A percentile compares a stretch with the other conserved stretches of the same genome.
These are phyloP conservation scores for Halenospora varia DNA, from an alignment of 495 filamentous ascomycete species.

Conservation along the genomic window DNA sequence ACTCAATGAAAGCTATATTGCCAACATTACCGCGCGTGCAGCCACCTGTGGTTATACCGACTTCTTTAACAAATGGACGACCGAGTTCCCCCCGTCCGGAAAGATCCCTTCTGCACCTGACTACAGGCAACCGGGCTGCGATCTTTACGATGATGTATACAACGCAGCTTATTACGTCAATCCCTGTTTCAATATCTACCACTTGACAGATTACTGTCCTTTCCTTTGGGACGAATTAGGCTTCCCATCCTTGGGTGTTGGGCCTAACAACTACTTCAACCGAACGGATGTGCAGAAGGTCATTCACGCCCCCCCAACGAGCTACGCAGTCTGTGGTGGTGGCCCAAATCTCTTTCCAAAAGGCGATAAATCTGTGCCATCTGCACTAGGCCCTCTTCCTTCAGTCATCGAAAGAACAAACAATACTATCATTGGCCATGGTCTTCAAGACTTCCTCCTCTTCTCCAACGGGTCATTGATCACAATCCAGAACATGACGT, in stretches of 20 bases:
- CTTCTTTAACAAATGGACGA: slow-evolving; percentile 51
- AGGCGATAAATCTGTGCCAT: slow-evolving; percentile 41
- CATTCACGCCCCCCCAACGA: slow-evolving; percentile 54
- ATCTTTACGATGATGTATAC: slow-evolving; percentile 51
- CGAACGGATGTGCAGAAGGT: slow-evolving; percentile 66
- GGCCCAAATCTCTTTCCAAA: slow-evolving; percentile 24
- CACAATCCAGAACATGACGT: slow-evolving; percentile 83
- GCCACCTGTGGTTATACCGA: slow-evolving; percentile 61
- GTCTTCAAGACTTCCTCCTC: slow-evolving; percentile 44
- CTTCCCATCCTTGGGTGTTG: slow-evolving; percentile 58
- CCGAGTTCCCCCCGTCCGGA: slow-evolving; percentile 64
- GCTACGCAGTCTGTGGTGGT: slow-evolving; percentile 11
- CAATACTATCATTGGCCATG: slow-evolving; percentile 68
- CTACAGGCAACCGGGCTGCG: slow-evolving; percentile 42
- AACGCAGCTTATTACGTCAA: slow-evolving; percentile 56
- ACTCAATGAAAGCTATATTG: slow-evolving; percentile 18
- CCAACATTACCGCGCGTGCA: slow-evolving; percentile 19
- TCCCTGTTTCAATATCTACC: slow-evolving; percentile 80
- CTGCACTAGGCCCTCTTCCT: slow-evolving; percentile 51
- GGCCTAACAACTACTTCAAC: slow-evolving; percentile 71
- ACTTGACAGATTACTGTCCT: slow-evolving; percentile 70
- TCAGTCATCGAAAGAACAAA: slow-evolving; percentile 69
- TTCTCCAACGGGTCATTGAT: slow-evolving; percentile 64
- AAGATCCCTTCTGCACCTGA: slow-evolving; percentile 41
- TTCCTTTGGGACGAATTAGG: slow-evolving; percentile 69